These are phyloP conservation scores for Vickermania spadyakhi DNA, from an alignment of 208 protist species.

Conservation along the genomic window DNA sequence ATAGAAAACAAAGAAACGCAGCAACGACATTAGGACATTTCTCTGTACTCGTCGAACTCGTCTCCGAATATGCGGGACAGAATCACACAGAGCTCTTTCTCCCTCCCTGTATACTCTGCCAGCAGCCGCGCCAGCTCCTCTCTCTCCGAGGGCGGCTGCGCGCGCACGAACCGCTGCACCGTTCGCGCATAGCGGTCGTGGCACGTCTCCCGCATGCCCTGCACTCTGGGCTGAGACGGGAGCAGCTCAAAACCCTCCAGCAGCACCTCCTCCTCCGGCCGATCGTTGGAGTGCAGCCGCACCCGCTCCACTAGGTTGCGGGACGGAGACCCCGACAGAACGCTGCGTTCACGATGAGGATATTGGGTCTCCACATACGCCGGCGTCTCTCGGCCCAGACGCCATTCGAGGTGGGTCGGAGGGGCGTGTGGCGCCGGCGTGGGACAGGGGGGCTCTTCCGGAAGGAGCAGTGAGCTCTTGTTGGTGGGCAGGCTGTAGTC, in stretches of 20 bases:
- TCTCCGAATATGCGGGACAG: constrained; percentile 52
- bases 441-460: too few species aligned
- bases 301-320: neutral
- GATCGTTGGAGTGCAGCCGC: constrained; percentile 9
- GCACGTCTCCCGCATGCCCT: constrained; percentile 16
- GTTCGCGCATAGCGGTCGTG: constrained; percentile 40
- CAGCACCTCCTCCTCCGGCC: neutral
- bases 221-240: constrained; percentile 46
- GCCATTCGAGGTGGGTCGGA: neutral
- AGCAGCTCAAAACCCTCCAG: constrained; percentile 72
- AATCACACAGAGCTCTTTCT: constrained; percentile 48
- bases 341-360: too few species aligned
- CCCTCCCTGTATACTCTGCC: constrained; percentile 46
- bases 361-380: too few species aligned
- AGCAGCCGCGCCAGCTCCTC: constrained; percentile 40
- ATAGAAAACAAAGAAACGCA: too few species aligned
- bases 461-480: too few species aligned
- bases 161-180: constrained; percentile 52
- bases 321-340: neutral
- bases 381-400: neutral
- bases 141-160: constrained; percentile 31
- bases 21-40: too few species aligned
- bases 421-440: neutral
- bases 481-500: neutral
- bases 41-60: constrained; percentile 27